Percentiles rank a stretch among this genome's conserved stretches.
phyloP scores from a whole-genome alignment of 345 rosid species.

The Eucalyptus pauciflora region DNA sequence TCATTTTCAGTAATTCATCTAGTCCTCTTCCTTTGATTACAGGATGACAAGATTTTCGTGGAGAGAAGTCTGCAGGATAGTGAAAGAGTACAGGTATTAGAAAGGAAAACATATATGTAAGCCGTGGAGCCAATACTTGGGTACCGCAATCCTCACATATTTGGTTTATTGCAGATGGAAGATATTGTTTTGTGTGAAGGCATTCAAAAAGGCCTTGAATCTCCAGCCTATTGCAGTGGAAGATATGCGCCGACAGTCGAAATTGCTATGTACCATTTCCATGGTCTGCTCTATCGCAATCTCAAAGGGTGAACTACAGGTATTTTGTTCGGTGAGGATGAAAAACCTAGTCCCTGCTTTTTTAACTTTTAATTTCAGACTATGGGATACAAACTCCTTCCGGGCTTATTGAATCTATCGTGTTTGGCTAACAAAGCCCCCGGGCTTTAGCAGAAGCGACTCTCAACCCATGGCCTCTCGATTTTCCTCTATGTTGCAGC shows the following conservation, averaged over 20 bases:
- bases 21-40: background rate
- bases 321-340: background rate
- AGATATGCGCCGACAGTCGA: slow-evolving; percentile 69
- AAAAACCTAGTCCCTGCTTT: background rate
- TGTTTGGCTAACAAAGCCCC: background rate
- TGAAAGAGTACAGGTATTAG: slow-evolving; percentile 58
- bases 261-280: slow-evolving; percentile 12
- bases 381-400: background rate
- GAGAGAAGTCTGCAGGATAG: slow-evolving; percentile 67
- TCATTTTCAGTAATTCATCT: background rate
- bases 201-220: slow-evolving; percentile 70
- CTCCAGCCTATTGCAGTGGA: slow-evolving; percentile 56
- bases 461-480: background rate
- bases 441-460: background rate
- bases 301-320: background rate
- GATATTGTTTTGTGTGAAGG: slow-evolving; percentile 63
- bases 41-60: slow-evolving; percentile 58
- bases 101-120: background rate
- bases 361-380: background rate
- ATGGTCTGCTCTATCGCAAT: background rate
- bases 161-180: slow-evolving; percentile 42
- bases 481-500: background rate
- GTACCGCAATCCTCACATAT: background rate
- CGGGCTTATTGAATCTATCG: background rate
- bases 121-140: background rate